A percentile compares a stretch with the other conserved stretches of the same genome.
Evolutionary conservation across 2,329 filamentous ascomycete genomes (phyloP).

Genomic region (Didymella lethalis): DNA sequence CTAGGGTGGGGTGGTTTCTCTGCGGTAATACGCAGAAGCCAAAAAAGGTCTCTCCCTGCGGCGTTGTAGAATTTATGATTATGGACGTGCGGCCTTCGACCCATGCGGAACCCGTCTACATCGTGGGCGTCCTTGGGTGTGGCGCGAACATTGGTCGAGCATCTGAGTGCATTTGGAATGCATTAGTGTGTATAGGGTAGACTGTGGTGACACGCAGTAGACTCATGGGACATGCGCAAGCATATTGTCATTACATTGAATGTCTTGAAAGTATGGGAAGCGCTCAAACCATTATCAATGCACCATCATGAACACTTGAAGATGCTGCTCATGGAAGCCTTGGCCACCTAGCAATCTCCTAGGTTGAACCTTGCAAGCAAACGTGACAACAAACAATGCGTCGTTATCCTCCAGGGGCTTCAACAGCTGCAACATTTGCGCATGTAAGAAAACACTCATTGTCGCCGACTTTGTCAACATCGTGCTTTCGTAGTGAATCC

Average conservation of each 20-base stretch:
- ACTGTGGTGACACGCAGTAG: neutral
- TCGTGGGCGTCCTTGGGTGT: slow-evolving; percentile 24
- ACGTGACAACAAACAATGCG: slow-evolving; percentile 19
- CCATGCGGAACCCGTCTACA: slow-evolving; percentile 41
- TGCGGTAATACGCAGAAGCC: slow-evolving; percentile 25
- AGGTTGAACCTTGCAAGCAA: slow-evolving; percentile 18
- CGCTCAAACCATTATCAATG: neutral
- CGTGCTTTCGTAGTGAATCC: neutral
- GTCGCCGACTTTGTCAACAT: neutral
- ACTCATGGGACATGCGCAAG: neutral
- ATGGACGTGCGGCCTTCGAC: slow-evolving; percentile 13
- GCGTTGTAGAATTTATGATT: slow-evolving; percentile 37
- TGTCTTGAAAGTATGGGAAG: neutral
- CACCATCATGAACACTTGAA: neutral
- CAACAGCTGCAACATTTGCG: neutral
- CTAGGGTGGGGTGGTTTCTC: slow-evolving; percentile 20
- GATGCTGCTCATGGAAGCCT: neutral
- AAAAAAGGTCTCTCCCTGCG: slow-evolving; percentile 27
- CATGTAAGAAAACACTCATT: neutral
- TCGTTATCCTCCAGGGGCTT: slow-evolving; percentile 6
- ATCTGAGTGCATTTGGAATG: neutral
- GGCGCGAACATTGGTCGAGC: neutral
- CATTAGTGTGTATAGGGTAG: neutral
- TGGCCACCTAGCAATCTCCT: slow-evolving; percentile 1
- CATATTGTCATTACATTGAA: neutral